Base-by-base conservation (phyloP, 306 rosid genomes). In the Quercus agrifolia region DNA sequence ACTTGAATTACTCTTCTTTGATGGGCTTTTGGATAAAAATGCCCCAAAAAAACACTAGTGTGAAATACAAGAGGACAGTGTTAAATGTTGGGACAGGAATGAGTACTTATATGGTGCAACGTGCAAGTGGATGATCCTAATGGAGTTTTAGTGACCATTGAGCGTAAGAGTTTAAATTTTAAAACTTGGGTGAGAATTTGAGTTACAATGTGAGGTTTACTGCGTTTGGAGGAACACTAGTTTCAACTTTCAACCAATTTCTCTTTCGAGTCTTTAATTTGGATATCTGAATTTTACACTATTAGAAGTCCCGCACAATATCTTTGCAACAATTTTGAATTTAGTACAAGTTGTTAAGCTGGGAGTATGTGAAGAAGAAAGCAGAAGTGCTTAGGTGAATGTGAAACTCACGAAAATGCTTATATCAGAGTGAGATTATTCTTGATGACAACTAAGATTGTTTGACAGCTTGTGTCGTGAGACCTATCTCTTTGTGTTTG, bases 1-100 rank as follows among this genome's bases (percentile, higher is more conserved):
- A 88, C 83, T 64, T 92, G 86, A 90, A 92, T 18, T 90, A 88
- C 87, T 93, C 94, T 87, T 92, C 91, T 27, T 90, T 90, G 56
- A 91, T 1, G 94, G 89, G 33, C 5, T 78, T 19, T 86, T 86
- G 28, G 27, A 72, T 12, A 77, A 57, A 74, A 78, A 44, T 27
- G 78, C 70, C 4, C 38, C 19, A 25, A 85, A 38, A 38, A 38
- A 8, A 77, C 27, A 31, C 19, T 28, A 83, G 30, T 74, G 85
- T 84, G 46, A 84, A 90, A 70, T 84, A 81, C 77, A 86, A 77
- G 66, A 87, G 94, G 76, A 78, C 89, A 61, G 88, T 82, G 70
- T 88, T 87, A 68, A 92, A 92, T 84, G 93, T 90, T 33, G 97
- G 93, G 4, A 71, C 49, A 49, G 15, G 77, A 3, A 70, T 67